These are phyloP conservation scores for Pseudogymnoascus sp. DNA, from an alignment of 2,329 filamentous ascomycete genomes.

Conservation along the genomic window DNA sequence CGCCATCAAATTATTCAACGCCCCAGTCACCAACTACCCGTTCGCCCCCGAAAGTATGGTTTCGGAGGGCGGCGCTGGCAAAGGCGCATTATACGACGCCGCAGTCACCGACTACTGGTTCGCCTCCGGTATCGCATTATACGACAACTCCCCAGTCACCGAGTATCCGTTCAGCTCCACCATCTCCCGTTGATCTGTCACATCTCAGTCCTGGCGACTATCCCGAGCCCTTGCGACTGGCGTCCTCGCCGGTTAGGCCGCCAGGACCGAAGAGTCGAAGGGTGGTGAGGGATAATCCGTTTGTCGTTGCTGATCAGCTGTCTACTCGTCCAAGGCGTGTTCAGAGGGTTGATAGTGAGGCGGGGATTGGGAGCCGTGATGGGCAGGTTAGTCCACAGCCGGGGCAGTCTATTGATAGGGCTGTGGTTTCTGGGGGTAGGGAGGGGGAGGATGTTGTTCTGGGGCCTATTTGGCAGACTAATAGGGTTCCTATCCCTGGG, in stretches of 20 bases:
- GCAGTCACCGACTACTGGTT: too few species aligned
- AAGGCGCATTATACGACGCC: too few species aligned
- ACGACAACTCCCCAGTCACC: neutral
- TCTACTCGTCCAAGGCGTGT: neutral
- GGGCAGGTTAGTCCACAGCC: neutral
- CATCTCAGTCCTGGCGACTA: neutral
- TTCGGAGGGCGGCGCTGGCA: too few species aligned
- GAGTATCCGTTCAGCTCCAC: neutral
- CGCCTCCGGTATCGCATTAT: too few species aligned
- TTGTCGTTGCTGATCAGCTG: neutral
- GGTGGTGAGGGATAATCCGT: neutral
- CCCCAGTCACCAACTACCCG: too few species aligned
- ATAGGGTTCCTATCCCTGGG: neutral
- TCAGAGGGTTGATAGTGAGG: neutral
- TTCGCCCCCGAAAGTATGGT: too few species aligned
- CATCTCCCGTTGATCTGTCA: neutral
- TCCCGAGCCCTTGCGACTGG: neutral
- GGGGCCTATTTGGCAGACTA: neutral
- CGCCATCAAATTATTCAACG: neutral
- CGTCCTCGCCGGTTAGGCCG: neutral
- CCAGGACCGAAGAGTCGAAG: neutral
- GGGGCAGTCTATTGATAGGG: neutral
- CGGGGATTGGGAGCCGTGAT: neutral
- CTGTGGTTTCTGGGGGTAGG: neutral
- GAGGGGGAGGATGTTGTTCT: neutral